phyloP scores from a whole-genome alignment of 2,329 filamentous ascomycete genomes.

The Myriosclerotinia scirpicola region DNA sequence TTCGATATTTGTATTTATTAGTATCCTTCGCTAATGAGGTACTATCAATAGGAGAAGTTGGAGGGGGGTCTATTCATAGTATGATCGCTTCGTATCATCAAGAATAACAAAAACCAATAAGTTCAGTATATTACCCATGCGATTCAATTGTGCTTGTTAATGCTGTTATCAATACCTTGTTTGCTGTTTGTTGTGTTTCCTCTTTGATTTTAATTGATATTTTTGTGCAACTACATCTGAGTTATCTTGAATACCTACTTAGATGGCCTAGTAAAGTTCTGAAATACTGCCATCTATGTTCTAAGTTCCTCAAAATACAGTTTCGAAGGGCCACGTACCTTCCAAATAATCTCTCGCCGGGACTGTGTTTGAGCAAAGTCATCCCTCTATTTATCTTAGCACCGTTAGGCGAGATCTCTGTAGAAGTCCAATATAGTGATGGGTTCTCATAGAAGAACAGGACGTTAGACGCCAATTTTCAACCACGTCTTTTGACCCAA shows the following conservation, averaged over 20 bases:
- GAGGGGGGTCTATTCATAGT: not conserved
- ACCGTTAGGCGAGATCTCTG: no score
- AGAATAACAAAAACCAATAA: not conserved
- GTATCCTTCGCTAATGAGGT: not conserved
- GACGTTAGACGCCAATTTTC: no score
- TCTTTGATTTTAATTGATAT: not conserved
- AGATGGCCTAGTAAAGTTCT: not conserved
- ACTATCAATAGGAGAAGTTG: not conserved
- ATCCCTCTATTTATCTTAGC: no score
- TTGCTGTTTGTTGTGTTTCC: not conserved
- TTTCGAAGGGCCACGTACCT: not conserved
- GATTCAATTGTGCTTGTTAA: not conserved
- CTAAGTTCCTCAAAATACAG: not conserved
- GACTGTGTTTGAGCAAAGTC: no score
- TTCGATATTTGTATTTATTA: conserved; percentile 1
- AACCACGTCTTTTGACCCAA: not conserved
- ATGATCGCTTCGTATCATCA: not conserved
- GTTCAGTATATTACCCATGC: no score
- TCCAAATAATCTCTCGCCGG: no score
- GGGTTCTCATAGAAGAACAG: no score
- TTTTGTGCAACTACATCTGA: no score
- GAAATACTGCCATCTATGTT: no score
- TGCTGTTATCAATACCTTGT: no score
- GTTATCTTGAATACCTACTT: not conserved
- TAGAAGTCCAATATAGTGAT: no score